A percentile compares a stretch with the other conserved stretches of the same genome.
These are phyloP conservation scores for Oxalis stricta DNA, from an alignment of 441 rosid genomes.

Conservation along the genomic window DNA sequence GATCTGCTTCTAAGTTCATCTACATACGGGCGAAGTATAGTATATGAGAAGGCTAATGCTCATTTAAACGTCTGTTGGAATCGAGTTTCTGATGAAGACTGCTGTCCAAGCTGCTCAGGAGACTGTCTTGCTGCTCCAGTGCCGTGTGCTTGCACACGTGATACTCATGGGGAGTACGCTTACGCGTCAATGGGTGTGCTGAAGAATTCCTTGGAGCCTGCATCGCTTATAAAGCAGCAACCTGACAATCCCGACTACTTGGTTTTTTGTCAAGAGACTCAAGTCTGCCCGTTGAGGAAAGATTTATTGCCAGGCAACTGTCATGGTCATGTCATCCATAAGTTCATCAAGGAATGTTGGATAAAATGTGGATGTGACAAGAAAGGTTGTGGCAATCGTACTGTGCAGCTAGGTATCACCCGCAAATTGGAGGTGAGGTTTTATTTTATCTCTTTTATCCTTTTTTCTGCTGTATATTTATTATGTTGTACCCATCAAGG, in stretches of 20 bases:
- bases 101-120: constrained; percentile 60
- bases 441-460: background rate
- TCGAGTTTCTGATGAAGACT: constrained; percentile 61
- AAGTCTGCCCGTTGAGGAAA: constrained; percentile 72
- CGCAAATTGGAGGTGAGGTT: constrained; percentile 51
- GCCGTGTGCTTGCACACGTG: constrained; percentile 73
- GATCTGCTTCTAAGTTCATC: constrained; percentile 38
- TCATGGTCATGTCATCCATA: constrained; percentile 68
- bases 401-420: constrained; percentile 71
- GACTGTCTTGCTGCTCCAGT: constrained; percentile 48
- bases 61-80: constrained; percentile 52
- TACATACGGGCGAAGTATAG: constrained; percentile 51
- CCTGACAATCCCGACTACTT: constrained; percentile 26
- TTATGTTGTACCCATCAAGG: no score
- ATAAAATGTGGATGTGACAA: constrained; percentile 72
- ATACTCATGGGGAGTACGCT: constrained; percentile 81
- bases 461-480: background rate
- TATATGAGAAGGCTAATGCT: constrained; percentile 59
- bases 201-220: constrained; percentile 45
- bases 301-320: constrained; percentile 41
- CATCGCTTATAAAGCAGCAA: constrained; percentile 23
- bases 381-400: constrained; percentile 72
- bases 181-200: constrained; percentile 50
- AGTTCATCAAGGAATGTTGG: constrained; percentile 90
- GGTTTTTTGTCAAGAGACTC: constrained; percentile 57